Evolutionary conservation across 2,329 filamentous ascomycete genomes (phyloP), one percentile per base, ranked within the genome.

Genomic region (Alternaria panax): DNA sequence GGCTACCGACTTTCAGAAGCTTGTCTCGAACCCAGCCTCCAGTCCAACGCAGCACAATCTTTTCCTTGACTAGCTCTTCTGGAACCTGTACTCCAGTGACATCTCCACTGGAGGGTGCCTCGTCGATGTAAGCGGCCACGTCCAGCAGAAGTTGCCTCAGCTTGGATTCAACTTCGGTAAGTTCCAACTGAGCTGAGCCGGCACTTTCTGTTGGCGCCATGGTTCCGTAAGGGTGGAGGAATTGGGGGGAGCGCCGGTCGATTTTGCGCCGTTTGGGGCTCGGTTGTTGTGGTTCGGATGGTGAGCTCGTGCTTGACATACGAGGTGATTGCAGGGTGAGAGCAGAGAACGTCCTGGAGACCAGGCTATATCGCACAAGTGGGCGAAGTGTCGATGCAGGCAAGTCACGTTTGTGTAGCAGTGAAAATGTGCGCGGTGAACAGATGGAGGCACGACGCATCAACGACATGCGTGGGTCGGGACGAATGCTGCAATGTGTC

Each of bases 11-110:
- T 20, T 88, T 87, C 4, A 95, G 85, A 2, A 95, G 84, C 79
- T 92, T 93, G 81, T 96, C 92, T 40, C 92, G 89, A 11, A 95
- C 92, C 92, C 92, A 96, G 25, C 92, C 92, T 59, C 92, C 92
- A 0, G 92, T 92, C 86, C 91, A 94, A 50, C 92, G 88, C 45
- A 95, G 82, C 18, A 89, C 82, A 14, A 81, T 72, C 38, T 81
- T 81, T 60, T 83, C 75, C 28, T 80, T 77, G 57, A 76, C 70
- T 68, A 86, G 72, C 51, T 83, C 71, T 46, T 78, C 68, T 60
- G 84, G 80, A 73, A 82, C 71, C 28, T 76, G 60, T 5, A 71
- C 70, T 6, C 78, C 75, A 41, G 73, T 74, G 8, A 74, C 63
- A 12, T 65, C 56, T 18, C 56, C 57, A n/a, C 66, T 68, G 11